phyloP scores from a whole-genome alignment of 805 yeast species.

The Candida xiaguanensis region DNA sequence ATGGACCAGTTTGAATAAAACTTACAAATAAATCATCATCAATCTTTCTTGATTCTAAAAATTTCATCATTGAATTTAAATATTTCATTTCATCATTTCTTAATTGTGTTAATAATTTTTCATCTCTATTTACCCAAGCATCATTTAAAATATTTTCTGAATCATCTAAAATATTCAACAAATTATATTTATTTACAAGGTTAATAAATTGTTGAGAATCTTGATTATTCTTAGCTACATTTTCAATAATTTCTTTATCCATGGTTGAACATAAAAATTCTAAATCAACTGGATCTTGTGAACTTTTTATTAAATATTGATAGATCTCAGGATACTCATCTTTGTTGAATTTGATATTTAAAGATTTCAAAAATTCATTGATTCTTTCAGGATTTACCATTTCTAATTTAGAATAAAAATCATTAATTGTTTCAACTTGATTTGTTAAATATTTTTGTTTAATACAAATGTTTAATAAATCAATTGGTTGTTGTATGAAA shows the following conservation, averaged over 20 bases:
- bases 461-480: slow-evolving; percentile 15
- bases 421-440: slow-evolving; percentile 29
- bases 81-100: slow-evolving; percentile 7
- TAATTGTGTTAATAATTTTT: slow-evolving; percentile 10
- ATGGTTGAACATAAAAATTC: slow-evolving; percentile 4
- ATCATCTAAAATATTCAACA: slow-evolving; percentile 1
- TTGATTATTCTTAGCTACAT: background rate
- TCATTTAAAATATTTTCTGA: slow-evolving; percentile 5
- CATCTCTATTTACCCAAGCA: slow-evolving; percentile 15
- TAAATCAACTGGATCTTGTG: slow-evolving; percentile 12
- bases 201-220: slow-evolving; percentile 5
- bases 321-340: slow-evolving; percentile 21
- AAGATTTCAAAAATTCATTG: background rate
- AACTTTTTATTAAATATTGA: slow-evolving; percentile 26
- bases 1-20: slow-evolving; percentile 6
- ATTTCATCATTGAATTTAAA: slow-evolving; percentile 12
- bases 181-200: slow-evolving; percentile 2
- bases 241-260: slow-evolving; percentile 4
- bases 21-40: slow-evolving; percentile 13
- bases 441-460: slow-evolving; percentile 18
- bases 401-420: slow-evolving; percentile 26
- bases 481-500: slow-evolving; percentile 22
- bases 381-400: slow-evolving; percentile 12
- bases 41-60: slow-evolving; percentile 7
- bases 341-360: slow-evolving; percentile 10